phyloP scores from a whole-genome alignment of 1,284 basidiomycete species.

The Sanghuangporus weigelae region DNA sequence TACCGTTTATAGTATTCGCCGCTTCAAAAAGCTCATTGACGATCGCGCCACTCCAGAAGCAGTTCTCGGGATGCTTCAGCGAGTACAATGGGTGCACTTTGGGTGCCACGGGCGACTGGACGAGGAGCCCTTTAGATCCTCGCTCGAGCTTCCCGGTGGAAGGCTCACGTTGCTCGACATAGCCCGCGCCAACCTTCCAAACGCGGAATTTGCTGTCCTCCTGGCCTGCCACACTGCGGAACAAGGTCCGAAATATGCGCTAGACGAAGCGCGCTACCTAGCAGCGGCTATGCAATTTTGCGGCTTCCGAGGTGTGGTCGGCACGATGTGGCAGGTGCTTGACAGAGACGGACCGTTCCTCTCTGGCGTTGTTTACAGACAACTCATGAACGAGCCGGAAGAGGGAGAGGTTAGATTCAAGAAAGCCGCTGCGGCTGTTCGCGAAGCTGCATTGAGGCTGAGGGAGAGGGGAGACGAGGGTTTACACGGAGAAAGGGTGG shows the following conservation, averaged over 20 bases:
- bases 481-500: background rate
- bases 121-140: background rate
- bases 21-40: background rate
- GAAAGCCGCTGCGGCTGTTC: background rate
- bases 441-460: background rate
- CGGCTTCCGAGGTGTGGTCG: conserved; percentile 33
- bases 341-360: conserved; percentile 23
- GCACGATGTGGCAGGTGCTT: conserved; percentile 33
- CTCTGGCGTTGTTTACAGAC: background rate
- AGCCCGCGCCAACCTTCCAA: conserved; percentile 21
- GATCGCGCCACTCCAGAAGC: background rate
- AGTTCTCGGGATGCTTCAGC: background rate
- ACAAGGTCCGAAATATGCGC: conserved; percentile 4
- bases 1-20: background rate
- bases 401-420: background rate
- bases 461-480: background rate
- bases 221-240: conserved; percentile 27
- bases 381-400: background rate
- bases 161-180: conserved; percentile 25
- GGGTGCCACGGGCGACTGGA: background rate
- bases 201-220: conserved; percentile 33
- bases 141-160: background rate
- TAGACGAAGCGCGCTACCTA: conserved; percentile 32
- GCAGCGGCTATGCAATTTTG: conserved; percentile 30
- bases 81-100: background rate